Evolutionary conservation across 2,329 filamentous ascomycete species (phyloP), one percentile per base, ranked within the genome.

Genomic region (Scolecobasidium constrictum): DNA sequence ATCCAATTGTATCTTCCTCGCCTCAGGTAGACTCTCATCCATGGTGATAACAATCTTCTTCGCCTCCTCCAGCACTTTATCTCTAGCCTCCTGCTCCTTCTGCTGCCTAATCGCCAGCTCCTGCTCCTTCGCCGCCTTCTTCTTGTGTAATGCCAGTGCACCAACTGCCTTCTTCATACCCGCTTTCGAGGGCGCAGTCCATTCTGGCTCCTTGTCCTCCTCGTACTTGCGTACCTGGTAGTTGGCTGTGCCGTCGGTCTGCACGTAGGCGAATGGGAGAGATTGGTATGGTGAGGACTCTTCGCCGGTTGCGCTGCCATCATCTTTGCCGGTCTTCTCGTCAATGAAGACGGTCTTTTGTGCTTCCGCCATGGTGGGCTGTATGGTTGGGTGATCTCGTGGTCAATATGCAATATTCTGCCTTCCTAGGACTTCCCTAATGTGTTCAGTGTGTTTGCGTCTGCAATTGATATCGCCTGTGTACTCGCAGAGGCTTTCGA

Each of bases 131-230:
- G 76, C 76, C 35, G 82, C 73, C 72, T 94, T 94, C 73, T 86
- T 88, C 74, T 86, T 83, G 63, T 85, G 78, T 49, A 73, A 71
- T 51, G 86, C 83, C 50, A 78, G 78, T 49, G 78, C 78, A 60
- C 78, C 80, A 67, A 77, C 77, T 3, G 82, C 83, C 66, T 93
- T 93, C 71, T 94, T 94, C 58, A 86, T 62, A 17, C 85, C 86
- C 43, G 82, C 83, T 69, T 92, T 93, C 47, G 83, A 81, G 16
- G 78, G 82, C 43, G 82, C 79, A 67, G 88, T 90, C 83, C 82
- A 94, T 53, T 78, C 73, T 49, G 81, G 63, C 50, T 77, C 73
- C 42, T 72, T 72, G 42, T 72, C 69, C 49, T 73, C 59, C 38
- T 57, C 48, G 40, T 56, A 60, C 53, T 83, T 82, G 58, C 81